Evolutionary conservation across 805 yeast species (phyloP).

Genomic region (Cyberlindnera americana): DNA sequence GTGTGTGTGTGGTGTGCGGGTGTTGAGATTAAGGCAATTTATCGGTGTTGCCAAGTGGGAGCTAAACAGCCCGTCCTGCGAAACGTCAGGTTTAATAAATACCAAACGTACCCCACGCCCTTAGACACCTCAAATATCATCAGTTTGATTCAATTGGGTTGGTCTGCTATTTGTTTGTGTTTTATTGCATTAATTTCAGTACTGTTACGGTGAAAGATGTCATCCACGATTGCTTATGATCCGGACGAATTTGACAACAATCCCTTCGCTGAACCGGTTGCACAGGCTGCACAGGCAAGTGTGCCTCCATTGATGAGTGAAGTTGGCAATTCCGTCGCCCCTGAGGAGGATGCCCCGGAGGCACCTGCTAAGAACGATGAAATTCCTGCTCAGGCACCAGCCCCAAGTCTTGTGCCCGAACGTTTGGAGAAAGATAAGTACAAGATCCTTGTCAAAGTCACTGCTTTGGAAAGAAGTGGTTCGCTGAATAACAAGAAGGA

Average conservation of each 20-base stretch:
- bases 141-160: no score
- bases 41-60: no score
- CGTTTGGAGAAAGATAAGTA: constrained; percentile 30
- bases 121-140: no score
- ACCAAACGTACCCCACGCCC: no score
- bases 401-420: constrained; percentile 21
- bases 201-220: no score
- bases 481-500: constrained; percentile 51
- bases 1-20: no score
- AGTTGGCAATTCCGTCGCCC: neutral
- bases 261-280: constrained; percentile 51
- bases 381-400: constrained; percentile 1
- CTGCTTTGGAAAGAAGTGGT: constrained; percentile 66
- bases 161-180: no score
- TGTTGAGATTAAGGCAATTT: no score
- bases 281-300: no score
- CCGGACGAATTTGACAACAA: constrained; percentile 59
- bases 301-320: constrained; percentile 12
- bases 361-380: constrained; percentile 5
- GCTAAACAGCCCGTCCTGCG: no score
- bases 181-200: no score
- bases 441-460: constrained; percentile 52
- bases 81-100: no score
- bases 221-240: constrained; percentile 43
- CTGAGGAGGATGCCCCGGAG: neutral